These are phyloP conservation scores for Shiraia sp. DNA, from an alignment of 2,329 filamentous ascomycete genomes.

Conservation along the genomic window DNA sequence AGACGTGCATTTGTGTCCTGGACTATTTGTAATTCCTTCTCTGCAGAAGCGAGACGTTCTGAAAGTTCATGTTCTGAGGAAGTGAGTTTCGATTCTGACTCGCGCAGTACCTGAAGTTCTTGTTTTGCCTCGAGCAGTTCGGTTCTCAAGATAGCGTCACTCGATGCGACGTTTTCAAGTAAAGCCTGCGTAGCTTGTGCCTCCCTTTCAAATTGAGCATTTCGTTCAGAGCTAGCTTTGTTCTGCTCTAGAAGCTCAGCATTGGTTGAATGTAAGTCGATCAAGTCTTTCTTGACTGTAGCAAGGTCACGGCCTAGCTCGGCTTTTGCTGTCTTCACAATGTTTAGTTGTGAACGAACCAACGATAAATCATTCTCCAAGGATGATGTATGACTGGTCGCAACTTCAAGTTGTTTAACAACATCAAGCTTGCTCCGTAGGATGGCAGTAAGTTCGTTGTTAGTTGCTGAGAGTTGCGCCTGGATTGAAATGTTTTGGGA, in stretches of 20 bases:
- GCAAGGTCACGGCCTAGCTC: slow-evolving; percentile 22
- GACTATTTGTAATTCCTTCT: slow-evolving; percentile 35
- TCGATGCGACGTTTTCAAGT: slow-evolving; percentile 27
- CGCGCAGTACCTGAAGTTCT: slow-evolving; percentile 30
- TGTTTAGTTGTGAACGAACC: slow-evolving; percentile 15
- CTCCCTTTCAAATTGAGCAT: slow-evolving; percentile 20
- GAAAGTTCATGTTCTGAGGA: slow-evolving; percentile 35
- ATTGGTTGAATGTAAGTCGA: slow-evolving; percentile 13
- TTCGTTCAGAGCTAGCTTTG: slow-evolving; percentile 4
- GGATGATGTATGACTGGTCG: slow-evolving; percentile 5
- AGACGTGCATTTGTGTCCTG: slow-evolving; percentile 35
- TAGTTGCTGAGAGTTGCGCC: slow-evolving; percentile 12
- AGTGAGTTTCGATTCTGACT: slow-evolving; percentile 30
- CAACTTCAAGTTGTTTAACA: slow-evolving; percentile 11
- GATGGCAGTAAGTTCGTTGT: slow-evolving; percentile 16
- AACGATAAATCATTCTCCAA: slow-evolving; percentile 22
- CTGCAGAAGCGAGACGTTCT: slow-evolving; percentile 32
- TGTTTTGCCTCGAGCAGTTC: slow-evolving; percentile 30
- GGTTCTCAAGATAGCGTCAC: slow-evolving; percentile 19
- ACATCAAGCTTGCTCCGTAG: slow-evolving; percentile 15
- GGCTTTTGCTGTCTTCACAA: slow-evolving; percentile 21
- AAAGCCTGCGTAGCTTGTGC: slow-evolving; percentile 22
- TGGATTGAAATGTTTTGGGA: slow-evolving; percentile 17
- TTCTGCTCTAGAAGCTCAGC: slow-evolving; percentile 14
- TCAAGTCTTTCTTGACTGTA: slow-evolving; percentile 14